These are phyloP conservation scores for Aquanectria penicillioides DNA, from an alignment of 2,329 filamentous ascomycete genomes.

Conservation along the genomic window DNA sequence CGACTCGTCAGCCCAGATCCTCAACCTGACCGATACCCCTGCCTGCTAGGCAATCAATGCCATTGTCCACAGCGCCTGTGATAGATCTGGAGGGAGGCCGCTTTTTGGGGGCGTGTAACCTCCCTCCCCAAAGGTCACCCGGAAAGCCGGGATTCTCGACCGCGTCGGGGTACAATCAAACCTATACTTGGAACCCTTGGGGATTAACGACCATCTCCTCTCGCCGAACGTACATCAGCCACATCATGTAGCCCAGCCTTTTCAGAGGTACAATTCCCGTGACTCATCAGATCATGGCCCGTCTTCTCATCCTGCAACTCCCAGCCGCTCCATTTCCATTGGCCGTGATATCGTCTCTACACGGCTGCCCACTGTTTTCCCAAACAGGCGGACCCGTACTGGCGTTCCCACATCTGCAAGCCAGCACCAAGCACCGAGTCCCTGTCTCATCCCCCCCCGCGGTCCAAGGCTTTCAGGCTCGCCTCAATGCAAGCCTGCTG, in stretches of 20 bases:
- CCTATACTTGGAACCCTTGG: slow-evolving; percentile 16
- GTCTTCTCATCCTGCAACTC: slow-evolving; percentile 32
- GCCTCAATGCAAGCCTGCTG: slow-evolving; percentile 18
- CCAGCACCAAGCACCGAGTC: slow-evolving; percentile 6
- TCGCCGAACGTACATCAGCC: slow-evolving; percentile 31
- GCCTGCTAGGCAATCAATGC: slow-evolving; percentile 7
- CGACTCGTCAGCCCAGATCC: slow-evolving; percentile 14
- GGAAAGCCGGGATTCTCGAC: slow-evolving; percentile 14
- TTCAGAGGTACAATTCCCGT: slow-evolving; percentile 33
- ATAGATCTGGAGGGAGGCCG: slow-evolving; percentile 38
- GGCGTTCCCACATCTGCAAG: slow-evolving; percentile 16
- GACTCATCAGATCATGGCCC: slow-evolving; percentile 27
- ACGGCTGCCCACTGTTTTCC: background rate
- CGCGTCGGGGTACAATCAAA: slow-evolving; percentile 4
- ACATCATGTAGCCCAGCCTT: no score
- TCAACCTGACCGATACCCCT: slow-evolving; percentile 6
- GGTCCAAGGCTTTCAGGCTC: slow-evolving; percentile 5
- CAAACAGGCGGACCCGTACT: background rate
- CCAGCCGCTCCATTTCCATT: slow-evolving; percentile 24
- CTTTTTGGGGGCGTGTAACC: slow-evolving; percentile 23
- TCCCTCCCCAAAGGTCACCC: slow-evolving; percentile 11
- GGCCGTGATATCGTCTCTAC: slow-evolving; percentile 4
- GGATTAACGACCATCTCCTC: slow-evolving; percentile 12
- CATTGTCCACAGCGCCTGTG: slow-evolving; percentile 26
- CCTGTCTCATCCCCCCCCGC: background rate